Percentiles rank a stretch among this genome's conserved stretches.
Conservation (phyloP, 1,284 basidiomycete species). For the Pseudozyma flocculosa region DNA sequence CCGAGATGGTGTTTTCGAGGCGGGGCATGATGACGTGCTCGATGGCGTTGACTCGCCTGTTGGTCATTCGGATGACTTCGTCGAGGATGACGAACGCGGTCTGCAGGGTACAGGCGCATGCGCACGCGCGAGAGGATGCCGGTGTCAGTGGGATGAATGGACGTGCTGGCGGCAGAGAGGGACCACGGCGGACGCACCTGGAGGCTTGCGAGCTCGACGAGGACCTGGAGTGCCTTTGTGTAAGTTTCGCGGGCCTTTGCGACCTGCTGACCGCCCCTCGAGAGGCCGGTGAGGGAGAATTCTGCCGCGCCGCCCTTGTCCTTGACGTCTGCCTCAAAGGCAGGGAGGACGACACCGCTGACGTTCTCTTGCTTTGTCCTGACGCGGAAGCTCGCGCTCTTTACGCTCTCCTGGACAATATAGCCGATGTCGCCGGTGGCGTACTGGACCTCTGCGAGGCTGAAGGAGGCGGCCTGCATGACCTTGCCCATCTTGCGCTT, state of each 20-base stretch:
- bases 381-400: constrained; percentile 82
- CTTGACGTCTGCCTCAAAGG: constrained; percentile 66
- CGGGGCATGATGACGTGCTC: constrained; percentile 96
- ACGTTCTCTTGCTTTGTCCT: constrained; percentile 98
- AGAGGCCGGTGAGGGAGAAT: constrained; percentile 96
- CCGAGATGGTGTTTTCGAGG: constrained; percentile 91
- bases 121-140: background rate
- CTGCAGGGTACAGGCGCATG: constrained; percentile 60
- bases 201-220: constrained; percentile 94
- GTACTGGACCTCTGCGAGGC: constrained; percentile 96
- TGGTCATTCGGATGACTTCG: constrained; percentile 97
- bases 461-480: constrained; percentile 97
- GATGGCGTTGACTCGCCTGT: constrained; percentile 96
- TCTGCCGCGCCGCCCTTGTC: constrained; percentile 61
- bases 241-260: constrained; percentile 91
- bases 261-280: constrained; percentile 94
- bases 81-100: constrained; percentile 98
- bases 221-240: constrained; percentile 91
- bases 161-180: background rate
- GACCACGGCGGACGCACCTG: constrained; percentile 55
- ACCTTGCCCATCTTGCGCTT: constrained; percentile 99
- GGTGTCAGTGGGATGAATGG: no score
- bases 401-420: constrained; percentile 63
- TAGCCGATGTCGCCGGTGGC: constrained; percentile 91
- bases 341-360: constrained; percentile 92